A percentile compares a stretch with the other conserved stretches of the same genome.
Conservation (phyloP, 495 filamentous ascomycete genomes). For the Tuber melanosporum region DNA sequence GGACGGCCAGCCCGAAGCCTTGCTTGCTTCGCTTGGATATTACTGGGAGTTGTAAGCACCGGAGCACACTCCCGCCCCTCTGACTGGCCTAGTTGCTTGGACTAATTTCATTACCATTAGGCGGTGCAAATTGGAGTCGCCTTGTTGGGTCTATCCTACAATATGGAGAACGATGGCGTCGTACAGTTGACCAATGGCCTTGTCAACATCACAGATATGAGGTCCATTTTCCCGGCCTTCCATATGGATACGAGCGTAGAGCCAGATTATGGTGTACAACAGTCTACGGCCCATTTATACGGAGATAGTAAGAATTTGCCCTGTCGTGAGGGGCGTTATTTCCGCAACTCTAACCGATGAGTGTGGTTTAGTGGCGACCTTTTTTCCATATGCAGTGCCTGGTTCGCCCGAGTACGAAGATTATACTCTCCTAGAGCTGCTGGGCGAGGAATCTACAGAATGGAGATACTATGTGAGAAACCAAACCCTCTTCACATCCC, state of each 20-base stretch:
- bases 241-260: neutral
- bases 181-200: constrained; percentile 1
- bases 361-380: neutral
- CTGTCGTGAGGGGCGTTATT: neutral
- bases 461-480: constrained; percentile 22
- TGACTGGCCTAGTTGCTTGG: neutral
- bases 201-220: constrained; percentile 24
- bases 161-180: constrained; percentile 22
- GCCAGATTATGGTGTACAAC: constrained; percentile 12
- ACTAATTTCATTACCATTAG: constrained; percentile 6
- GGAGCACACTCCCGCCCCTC: neutral
- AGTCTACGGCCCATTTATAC: constrained; percentile 27
- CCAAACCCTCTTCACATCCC: neutral
- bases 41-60: constrained; percentile 24
- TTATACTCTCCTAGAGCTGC: neutral
- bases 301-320: constrained; percentile 17
- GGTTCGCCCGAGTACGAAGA: neutral
- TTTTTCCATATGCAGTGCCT: neutral
- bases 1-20: constrained; percentile 4
- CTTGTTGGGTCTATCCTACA: constrained; percentile 32
- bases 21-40: constrained; percentile 24
- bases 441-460: neutral
- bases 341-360: neutral
- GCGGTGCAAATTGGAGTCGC: constrained; percentile 31
- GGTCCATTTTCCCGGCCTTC: neutral